A percentile compares a stretch with the other conserved stretches of the same genome.
phyloP scores from a whole-genome alignment of 345 rosid genomes.

The Salix arbutifolia region DNA sequence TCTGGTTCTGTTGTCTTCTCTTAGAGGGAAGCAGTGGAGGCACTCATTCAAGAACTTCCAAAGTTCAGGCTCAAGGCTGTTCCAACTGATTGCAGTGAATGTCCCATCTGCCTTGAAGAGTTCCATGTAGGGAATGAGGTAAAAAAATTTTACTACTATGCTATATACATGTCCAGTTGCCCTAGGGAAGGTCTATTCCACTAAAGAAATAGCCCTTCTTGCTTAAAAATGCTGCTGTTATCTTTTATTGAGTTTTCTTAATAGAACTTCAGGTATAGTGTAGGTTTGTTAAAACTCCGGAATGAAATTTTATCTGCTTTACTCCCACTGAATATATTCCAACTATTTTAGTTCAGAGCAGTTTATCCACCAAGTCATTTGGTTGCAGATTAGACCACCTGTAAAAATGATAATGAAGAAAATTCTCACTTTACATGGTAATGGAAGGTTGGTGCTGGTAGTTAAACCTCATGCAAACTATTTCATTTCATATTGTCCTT shows the following conservation, averaged over 20 bases:
- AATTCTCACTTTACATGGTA: background rate
- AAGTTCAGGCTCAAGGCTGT: constrained; percentile 93
- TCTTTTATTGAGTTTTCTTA: background rate
- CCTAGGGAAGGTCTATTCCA: background rate
- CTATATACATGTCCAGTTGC: background rate
- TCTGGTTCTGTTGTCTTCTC: constrained; percentile 6
- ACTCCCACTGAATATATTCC: background rate
- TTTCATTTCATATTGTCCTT: background rate
- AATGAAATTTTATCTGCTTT: background rate
- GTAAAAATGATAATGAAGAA: background rate
- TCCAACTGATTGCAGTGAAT: constrained; percentile 96
- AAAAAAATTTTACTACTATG: background rate
- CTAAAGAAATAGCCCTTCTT: background rate
- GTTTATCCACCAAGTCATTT: background rate
- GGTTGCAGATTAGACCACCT: background rate
- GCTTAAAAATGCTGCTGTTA: background rate
- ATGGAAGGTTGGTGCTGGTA: background rate
- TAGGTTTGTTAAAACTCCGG: background rate
- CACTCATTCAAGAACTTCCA: constrained; percentile 94
- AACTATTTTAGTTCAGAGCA: background rate
- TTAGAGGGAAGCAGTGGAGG: constrained; percentile 95
- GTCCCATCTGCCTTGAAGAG: constrained; percentile 97
- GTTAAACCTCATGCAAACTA: background rate
- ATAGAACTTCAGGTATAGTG: background rate
- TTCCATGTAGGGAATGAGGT: constrained; percentile 91